Evolutionary conservation across 441 rosid species (phyloP), one percentile per base, ranked within the genome.

Genomic region (Erodium texanum): DNA sequence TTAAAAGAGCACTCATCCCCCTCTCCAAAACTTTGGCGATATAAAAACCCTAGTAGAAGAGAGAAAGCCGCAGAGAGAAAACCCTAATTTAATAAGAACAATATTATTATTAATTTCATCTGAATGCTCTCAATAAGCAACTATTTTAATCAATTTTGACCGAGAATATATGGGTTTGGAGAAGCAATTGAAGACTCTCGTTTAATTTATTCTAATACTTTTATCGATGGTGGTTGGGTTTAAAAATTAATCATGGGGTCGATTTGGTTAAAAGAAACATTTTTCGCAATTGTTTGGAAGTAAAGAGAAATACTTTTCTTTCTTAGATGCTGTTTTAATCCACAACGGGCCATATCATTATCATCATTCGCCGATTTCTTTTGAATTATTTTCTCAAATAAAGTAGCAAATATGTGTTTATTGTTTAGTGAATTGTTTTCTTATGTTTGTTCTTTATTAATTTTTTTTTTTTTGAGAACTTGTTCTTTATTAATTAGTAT

Each of bases 281-380:
- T 66, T 74, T 69, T 66, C 0, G 29, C 38, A 45, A 12, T 22
- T 74, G 70, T 69, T 76, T 74, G 78, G 82, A 63, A 19, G 76
- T 64, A 38, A 36, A 71, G 76, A 43, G 66, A 71, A 56, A 23
- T 24, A 61, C 10, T 36, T 36, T 36, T 72, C 69, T 71, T 76
- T 45, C 73, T 75, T 41, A 80, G 83, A 80, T 78, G 84, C 77
- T 77, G 72, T 74, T 76, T 69, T 68, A 62, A 63, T 73, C 71
- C 59, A 77, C 61, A 59, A 68, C 32, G 74, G 76, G 71, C 68
- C 72, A 71, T 68, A 64, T 71, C 74, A 79, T 80, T 70, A 77
- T 83, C 76, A 80, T 10, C 52, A 43, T 43, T 43, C 7, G 76
- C 77, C 50, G 71, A 73, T 77, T 74, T 67, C 73, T 74, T 80